Evolutionary conservation across 208 protist genomes (phyloP), one percentile per base, ranked within the genome.

Genomic region (Crithidia expoeki): DNA sequence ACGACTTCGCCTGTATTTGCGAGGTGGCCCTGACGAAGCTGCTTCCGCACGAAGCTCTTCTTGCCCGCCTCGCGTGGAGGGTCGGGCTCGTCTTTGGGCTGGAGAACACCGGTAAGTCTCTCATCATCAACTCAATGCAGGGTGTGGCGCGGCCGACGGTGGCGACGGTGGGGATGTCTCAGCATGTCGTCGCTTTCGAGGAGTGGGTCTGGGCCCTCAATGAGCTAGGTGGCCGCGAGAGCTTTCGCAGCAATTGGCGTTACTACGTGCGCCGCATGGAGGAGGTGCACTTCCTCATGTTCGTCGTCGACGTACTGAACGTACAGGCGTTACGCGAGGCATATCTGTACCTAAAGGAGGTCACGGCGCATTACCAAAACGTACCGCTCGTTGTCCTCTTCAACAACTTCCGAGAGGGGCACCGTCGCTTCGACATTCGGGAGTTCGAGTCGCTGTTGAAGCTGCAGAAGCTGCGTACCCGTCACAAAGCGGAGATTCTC

Each of bases 201-300:
- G 77, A 93, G 68, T 96, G 92, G 92, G 86, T 96, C 28, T 84
- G 94, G 60, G 75, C 76, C 0, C 72, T 93, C 42, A 59, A 90
- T 57, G 92, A 96, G 76, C 80, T 96, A 38, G 92, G 92, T 34
- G 92, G 92, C 16, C 86, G 89, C n/a, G 87, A 89, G 49, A 90
- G 81, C 65, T 94, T 94, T 53, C 83, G 92, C 49, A 71, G 68
- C 9, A 94, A 94, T 70, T 96, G 86, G 87, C 61, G 60, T 34
- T 88, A 91, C 80, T 96, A 94, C 70, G 69, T 83, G 16, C 53
- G 65, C 2, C 85, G 83, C n/a, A 79, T 93, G 53, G 71, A 84
- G 55, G 62, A 60, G 63, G 72, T 94, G n/a, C 64, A 94, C 74
- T 93, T 92, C 59, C 33, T 96, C 5, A 52, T 96, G 19, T 93